These are phyloP conservation scores for Rickenella mellea DNA, from an alignment of 768 basidiomycete species.

Conservation along the genomic window DNA sequence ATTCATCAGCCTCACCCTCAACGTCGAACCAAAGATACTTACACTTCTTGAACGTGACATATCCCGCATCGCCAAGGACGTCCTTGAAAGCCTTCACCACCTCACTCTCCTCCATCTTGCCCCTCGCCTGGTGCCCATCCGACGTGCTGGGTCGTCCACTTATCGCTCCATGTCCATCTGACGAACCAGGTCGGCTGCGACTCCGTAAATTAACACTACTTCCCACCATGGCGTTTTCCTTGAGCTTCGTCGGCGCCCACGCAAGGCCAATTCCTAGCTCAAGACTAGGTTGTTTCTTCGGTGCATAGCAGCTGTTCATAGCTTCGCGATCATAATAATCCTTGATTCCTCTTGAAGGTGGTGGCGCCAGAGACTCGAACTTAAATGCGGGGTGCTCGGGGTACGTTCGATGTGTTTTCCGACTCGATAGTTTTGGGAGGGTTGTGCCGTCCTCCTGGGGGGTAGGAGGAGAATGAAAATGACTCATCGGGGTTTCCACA, in stretches of 20 bases:
- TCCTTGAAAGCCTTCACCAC: conserved; percentile 29
- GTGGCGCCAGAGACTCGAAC: conserved; percentile 60
- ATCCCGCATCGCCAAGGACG: conserved; percentile 24
- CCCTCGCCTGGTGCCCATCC: conserved; percentile 12
- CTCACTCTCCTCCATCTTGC: too few relatives aligned
- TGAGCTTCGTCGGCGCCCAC: conserved; percentile 63
- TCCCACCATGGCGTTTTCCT: conserved; percentile 55
- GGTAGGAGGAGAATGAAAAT: not conserved
- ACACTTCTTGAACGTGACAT: conserved; percentile 53
- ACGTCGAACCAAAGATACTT: conserved; percentile 18
- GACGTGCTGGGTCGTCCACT: conserved; percentile 24
- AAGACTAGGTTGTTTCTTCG: conserved; percentile 16
- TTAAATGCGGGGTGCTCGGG: conserved; percentile 51
- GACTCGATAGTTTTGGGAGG: not conserved
- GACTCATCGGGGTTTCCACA: not conserved
- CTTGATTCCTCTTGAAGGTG: too few relatives aligned
- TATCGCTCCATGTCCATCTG: conserved; percentile 14
- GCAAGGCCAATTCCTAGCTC: conserved; percentile 61
- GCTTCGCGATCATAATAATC: not conserved
- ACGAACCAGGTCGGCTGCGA: conserved; percentile 7
- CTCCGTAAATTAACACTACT: too few relatives aligned
- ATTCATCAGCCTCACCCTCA: conserved; percentile 1
- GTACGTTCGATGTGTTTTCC: not conserved
- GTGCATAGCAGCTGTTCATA: too few relatives aligned
- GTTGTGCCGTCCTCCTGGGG: not conserved